These are phyloP conservation scores for Sugiyamaella xylanicola DNA, from an alignment of 1,139 yeast species.

Conservation along the genomic window DNA sequence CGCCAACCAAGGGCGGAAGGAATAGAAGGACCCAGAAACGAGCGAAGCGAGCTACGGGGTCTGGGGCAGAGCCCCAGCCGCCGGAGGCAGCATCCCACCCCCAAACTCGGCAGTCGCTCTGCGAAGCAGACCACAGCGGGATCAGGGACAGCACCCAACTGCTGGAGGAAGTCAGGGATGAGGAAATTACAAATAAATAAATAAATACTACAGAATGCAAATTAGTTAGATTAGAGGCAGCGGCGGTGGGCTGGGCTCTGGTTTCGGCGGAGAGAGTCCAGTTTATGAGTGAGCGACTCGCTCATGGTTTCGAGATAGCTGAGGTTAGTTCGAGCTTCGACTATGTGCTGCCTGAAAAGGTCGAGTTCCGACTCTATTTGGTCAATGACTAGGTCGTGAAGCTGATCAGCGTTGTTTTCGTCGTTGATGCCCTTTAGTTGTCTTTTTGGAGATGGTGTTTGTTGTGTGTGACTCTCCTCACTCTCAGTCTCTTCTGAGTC, in stretches of 20 bases:
- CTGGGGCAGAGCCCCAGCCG: too few species aligned
- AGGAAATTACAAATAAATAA: too few species aligned
- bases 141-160: too few species aligned
- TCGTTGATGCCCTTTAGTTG: neutral
- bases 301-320: constrained; percentile 1
- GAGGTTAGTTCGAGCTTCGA: neutral
- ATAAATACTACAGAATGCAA: constrained; percentile 7
- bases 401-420: neutral
- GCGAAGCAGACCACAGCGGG: too few species aligned
- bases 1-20: too few species aligned
- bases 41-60: too few species aligned
- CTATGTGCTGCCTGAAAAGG: constrained; percentile 1
- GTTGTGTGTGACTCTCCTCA: neutral
- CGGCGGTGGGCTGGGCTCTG: neutral
- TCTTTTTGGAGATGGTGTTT: neutral
- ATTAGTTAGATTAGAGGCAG: neutral
- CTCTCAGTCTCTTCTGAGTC: neutral
- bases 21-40: too few species aligned
- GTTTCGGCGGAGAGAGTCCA: neutral
- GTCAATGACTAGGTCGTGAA: neutral
- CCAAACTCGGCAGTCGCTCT: too few species aligned
- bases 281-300: constrained; percentile 2
- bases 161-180: too few species aligned
- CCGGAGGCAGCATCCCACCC: too few species aligned
- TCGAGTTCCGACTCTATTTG: constrained; percentile 7